Evolutionary conservation across 257 asterid genomes (phyloP).

Genomic region (Scutellaria galericulata): DNA sequence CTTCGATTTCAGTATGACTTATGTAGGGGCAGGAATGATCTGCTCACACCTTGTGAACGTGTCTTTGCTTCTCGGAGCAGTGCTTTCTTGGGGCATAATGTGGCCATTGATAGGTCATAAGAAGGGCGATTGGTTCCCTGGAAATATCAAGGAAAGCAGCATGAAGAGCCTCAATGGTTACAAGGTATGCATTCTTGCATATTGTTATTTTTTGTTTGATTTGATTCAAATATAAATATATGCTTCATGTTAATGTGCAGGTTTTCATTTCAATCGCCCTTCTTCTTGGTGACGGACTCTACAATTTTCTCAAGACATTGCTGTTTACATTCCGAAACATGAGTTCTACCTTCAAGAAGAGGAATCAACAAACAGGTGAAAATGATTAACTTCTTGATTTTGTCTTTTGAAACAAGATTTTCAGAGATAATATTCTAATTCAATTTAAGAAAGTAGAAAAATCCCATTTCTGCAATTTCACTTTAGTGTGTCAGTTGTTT

Average conservation of each 20-base stretch:
- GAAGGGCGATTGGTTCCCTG: conserved; percentile 67
- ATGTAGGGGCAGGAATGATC: conserved; percentile 81
- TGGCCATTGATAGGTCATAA: conserved; percentile 61
- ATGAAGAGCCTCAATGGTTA: conserved; percentile 74
- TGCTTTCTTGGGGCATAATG: conserved; percentile 74
- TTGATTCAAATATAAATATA: conserved; percentile 1
- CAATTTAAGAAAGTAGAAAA: neutral
- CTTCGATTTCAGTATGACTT: conserved; percentile 79
- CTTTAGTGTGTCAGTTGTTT: neutral
- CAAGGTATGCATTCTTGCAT: conserved; percentile 43
- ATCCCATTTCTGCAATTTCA: neutral
- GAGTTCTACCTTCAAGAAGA: conserved; percentile 52
- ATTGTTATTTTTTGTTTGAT: neutral
- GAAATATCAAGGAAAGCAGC: conserved; percentile 53
- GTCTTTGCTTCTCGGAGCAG: conserved; percentile 72
- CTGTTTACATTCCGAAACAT: conserved; percentile 56
- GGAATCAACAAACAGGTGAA: conserved; percentile 47
- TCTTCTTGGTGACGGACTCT: conserved; percentile 84
- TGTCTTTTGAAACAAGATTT: too few species aligned
- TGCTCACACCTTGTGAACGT: conserved; percentile 68
- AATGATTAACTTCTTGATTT: conserved; percentile 2
- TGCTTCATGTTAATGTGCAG: conserved; percentile 44
- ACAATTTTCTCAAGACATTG: conserved; percentile 75
- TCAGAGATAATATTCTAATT: too few species aligned
- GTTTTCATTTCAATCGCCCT: conserved; percentile 85